Percentiles rank a stretch among this genome's conserved stretches.
Evolutionary conservation across 129 eudicot species (phyloP).

Genomic region (Sambucus nigra): DNA sequence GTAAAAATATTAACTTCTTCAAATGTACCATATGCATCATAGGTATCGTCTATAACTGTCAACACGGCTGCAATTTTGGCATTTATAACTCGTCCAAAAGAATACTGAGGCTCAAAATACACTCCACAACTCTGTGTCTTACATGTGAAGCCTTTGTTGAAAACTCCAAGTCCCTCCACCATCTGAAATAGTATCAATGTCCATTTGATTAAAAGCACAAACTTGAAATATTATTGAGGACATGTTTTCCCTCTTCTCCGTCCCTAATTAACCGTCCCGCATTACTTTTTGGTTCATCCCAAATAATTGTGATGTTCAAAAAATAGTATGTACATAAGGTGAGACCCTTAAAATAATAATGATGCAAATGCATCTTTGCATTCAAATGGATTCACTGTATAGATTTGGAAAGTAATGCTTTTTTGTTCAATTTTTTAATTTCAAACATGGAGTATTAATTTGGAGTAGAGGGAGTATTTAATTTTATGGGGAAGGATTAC

Average conservation of each 20-base stretch:
- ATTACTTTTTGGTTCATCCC: no score
- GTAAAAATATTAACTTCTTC: no score
- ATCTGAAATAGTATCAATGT: constrained; percentile 15
- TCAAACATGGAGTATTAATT: background rate
- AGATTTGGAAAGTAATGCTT: background rate
- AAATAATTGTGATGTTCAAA: background rate
- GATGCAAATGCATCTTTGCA: background rate
- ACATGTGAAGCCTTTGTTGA: constrained; percentile 33
- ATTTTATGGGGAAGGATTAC: background rate
- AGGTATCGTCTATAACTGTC: no score
- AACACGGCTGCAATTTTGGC: no score
- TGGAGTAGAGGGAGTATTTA: no score
- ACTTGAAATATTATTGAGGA: no score
- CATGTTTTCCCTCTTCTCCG: no score
- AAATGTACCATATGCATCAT: no score
- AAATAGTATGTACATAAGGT: no score
- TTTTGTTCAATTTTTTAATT: background rate
- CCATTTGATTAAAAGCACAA: no score
- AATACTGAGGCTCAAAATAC: constrained; percentile 37
- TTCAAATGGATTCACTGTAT: background rate
- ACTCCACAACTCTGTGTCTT: constrained; percentile 42
- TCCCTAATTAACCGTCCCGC: no score
- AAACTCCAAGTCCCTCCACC: constrained; percentile 39
- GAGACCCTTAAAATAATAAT: no score
- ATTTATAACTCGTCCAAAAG: constrained; percentile 12